These are phyloP conservation scores for Fomitiporia mediterranea DNA, from an alignment of 1,284 basidiomycete genomes.

Conservation along the genomic window DNA sequence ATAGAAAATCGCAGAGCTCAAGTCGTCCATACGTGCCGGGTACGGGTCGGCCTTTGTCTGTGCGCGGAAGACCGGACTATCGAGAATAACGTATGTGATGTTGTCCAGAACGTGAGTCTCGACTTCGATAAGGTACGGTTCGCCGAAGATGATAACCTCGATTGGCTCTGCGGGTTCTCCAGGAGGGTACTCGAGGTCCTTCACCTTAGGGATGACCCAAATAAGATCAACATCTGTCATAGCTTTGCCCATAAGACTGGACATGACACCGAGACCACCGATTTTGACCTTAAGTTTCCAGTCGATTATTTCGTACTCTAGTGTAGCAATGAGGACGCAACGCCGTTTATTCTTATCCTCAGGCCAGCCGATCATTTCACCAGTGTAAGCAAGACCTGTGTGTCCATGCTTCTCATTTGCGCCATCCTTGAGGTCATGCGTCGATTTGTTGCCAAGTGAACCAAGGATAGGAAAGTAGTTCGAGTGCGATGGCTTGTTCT, in stretches of 20 bases:
- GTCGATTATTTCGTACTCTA: constrained; percentile 93
- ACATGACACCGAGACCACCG: constrained; percentile 95
- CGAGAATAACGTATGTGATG: constrained; percentile 89
- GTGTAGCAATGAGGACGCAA: constrained; percentile 84
- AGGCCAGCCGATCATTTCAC: constrained; percentile 85
- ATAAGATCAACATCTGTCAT: constrained; percentile 93
- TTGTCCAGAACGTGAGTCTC: constrained; percentile 90
- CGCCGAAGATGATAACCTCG: constrained; percentile 92
- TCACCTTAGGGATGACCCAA: constrained; percentile 92
- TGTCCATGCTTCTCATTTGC: constrained; percentile 64
- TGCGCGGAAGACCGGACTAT: constrained; percentile 91
- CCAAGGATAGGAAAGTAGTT: constrained; percentile 78
- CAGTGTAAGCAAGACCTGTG: constrained; percentile 39
- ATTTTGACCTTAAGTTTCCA: constrained; percentile 98
- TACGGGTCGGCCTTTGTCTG: constrained; percentile 93
- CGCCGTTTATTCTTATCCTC: constrained; percentile 85
- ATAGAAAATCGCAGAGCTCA: constrained; percentile 93
- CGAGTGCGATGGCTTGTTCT: constrained; percentile 52
- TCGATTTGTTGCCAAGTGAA: constrained; percentile 58
- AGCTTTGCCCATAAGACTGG: constrained; percentile 91
- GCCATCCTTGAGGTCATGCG: constrained; percentile 53
- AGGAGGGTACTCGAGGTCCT: constrained; percentile 85
- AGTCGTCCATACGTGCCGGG: constrained; percentile 92
- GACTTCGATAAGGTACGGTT: constrained; percentile 90
- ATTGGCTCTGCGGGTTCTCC: constrained; percentile 90